Base-by-base conservation (phyloP, 495 filamentous ascomycete genomes). In the Tuber indicum region DNA sequence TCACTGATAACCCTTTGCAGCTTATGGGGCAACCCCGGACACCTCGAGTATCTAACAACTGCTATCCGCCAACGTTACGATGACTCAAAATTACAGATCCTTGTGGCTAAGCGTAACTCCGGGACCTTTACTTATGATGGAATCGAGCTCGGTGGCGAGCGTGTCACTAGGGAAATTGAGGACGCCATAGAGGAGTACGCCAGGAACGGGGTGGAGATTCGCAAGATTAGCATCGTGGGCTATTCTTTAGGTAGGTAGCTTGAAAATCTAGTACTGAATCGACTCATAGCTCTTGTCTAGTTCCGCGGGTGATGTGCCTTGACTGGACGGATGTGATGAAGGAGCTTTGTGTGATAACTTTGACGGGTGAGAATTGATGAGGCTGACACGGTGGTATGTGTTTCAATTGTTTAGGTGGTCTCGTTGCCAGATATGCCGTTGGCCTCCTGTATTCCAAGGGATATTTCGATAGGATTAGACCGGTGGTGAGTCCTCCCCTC, bases 41-140 rank as follows among this genome's bases (percentile, higher is more conserved):
- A 98, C 85, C 88, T 98, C 83, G 87, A 88, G 44, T 91, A 89
- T 75, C 84, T 98, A 73, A 91, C 89, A 73, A 88, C 89, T 46
- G 86, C 90, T 17, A 86, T 98, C 9, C 89, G 90, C 77, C 88
- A 88, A 21, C 87, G 89, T 80, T 86, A 93, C 83, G 85, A 89
- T 26, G 87, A 89, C 78, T 89, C 91, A 12, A 79, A 87, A 44
- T 84, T 98, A 9, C 87, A 94, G 83, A 89, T 97, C 74, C 88
- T 97, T 41, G 86, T 91, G 45, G 88, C 91, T 6, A 92, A 94
- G 85, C 88, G 90, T 75, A 98, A 98, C 84, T 87, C 89, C 74
- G 93, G 94, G 8, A 91, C 86, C 76, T 92, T 91, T 85, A 98
- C 95, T 39, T 98, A 98, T 84, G 95, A 98, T 85, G 95, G 95